Base-by-base conservation (phyloP, 768 basidiomycete species). In the Termitomyces sp. region DNA sequence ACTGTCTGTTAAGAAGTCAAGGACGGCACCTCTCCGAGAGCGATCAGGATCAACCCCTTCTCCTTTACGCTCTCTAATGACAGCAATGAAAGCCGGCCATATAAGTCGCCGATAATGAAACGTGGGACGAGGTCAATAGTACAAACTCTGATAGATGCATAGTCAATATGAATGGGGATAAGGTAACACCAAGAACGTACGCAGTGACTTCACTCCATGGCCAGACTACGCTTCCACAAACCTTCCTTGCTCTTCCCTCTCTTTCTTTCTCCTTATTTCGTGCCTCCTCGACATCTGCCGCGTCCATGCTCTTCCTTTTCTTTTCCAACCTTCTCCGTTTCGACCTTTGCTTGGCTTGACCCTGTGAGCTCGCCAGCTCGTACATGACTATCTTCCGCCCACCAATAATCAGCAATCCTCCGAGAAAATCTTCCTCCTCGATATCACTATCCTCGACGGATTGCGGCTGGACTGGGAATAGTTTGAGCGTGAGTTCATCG, bases 191-290 rank as follows among this genome's bases (percentile, higher is more conserved):
- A 73, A 16, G 22, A 27, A 55, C 58, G 64, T 68, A 93, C 91
- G 87, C 83, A 61, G 83, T 77, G 42, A 93, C 76, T 60, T 85
- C 82, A 58, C 79, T 81, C 85, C 88, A 92, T 8, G 89, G 89
- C 91, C 91, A 92, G 15, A 84, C 80, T 16, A 91, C 77, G 37
- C 69, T 67, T 0, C 81, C 83, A 39, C 74, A 78, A 0, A 85
- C 72, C 59, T 83, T 90, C 59, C 81, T 75, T 63, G 76, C 81
- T 70, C 74, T 79, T 22, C 68, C 73, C 58, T 85, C 84, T 51
- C 79, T 72, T 59, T 83, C 85, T 39, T 73, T 73, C 62, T 88
- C 85, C 63, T 87, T 87, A 55, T 78, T 75, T 59, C 73, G 79
- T 1, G 84, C 84, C 58, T 76, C 77, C 13, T 70, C 70, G 5